These are phyloP conservation scores for Beta lomatogona DNA, from an alignment of 179 eudicot species.

Conservation along the genomic window DNA sequence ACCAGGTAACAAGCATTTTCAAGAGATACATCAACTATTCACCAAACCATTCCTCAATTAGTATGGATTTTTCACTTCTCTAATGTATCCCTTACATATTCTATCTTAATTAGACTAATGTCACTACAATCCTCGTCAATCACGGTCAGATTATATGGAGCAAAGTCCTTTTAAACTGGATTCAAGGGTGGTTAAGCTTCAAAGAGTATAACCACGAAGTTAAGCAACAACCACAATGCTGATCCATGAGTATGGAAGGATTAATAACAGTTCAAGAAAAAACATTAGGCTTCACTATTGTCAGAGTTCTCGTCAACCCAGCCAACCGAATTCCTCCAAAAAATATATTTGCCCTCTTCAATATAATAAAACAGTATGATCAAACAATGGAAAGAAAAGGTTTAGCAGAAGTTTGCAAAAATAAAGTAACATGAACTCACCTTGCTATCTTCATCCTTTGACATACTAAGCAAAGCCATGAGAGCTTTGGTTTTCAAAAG, in stretches of 20 bases:
- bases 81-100: too few relatives aligned
- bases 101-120: too few relatives aligned
- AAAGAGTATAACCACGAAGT: neutral
- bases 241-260: neutral
- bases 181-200: too few relatives aligned
- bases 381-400: neutral
- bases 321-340: neutral
- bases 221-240: neutral
- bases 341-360: neutral
- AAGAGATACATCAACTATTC: too few relatives aligned
- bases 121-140: too few relatives aligned
- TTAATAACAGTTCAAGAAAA: neutral
- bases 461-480: constrained; percentile 57
- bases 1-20: neutral
- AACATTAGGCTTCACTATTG: too few relatives aligned
- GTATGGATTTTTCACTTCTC: neutral
- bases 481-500: constrained; percentile 59
- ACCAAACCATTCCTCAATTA: neutral
- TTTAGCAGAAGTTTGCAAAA: neutral
- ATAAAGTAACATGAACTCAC: constrained; percentile 32
- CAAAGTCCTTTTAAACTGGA: too few relatives aligned
- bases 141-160: too few relatives aligned
- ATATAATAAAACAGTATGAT: neutral
- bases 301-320: constrained; percentile 4
- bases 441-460: constrained; percentile 73